phyloP scores from a whole-genome alignment of 345 rosid species.

The Reutealis trisperma region DNA sequence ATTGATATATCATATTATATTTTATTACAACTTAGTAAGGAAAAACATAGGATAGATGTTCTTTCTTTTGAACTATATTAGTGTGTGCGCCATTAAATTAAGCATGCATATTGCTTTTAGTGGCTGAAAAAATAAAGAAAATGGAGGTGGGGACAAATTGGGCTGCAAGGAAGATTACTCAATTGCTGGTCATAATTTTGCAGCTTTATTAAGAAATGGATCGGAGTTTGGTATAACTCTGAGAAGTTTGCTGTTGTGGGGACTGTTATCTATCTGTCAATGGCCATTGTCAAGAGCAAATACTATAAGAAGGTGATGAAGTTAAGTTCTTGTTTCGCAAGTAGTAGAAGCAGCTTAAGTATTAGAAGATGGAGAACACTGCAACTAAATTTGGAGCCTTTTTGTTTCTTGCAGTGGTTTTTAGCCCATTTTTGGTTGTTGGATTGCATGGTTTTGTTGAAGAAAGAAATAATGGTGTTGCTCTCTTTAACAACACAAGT shows the following conservation, averaged over 20 bases:
- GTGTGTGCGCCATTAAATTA: background rate
- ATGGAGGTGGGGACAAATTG: conserved; percentile 44
- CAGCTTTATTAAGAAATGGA: conserved; percentile 27
- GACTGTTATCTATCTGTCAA: conserved; percentile 20
- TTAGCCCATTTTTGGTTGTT: conserved; percentile 34
- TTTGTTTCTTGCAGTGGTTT: conserved; percentile 20
- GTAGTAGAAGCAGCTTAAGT: background rate
- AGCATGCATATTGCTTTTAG: background rate
- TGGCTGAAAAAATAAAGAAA: background rate
- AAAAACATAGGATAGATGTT: no score
- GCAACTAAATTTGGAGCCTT: conserved; percentile 24
- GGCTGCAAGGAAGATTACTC: conserved; percentile 24
- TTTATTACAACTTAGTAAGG: no score
- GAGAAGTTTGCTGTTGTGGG: conserved; percentile 28
- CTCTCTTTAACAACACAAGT: conserved; percentile 8
- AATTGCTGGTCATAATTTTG: conserved; percentile 13
- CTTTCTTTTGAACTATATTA: no score
- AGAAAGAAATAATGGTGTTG: conserved; percentile 22
- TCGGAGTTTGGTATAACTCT: conserved; percentile 6
- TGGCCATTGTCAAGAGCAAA: background rate
- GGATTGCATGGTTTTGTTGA: conserved; percentile 34
- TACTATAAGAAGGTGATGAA: conserved; percentile 21
- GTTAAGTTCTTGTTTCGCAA: background rate
- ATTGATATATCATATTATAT: no score
- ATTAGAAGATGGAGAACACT: conserved; percentile 16